These are phyloP conservation scores for Ceraceosorus guamensis DNA, from an alignment of 1,284 basidiomycete genomes.

Conservation along the genomic window DNA sequence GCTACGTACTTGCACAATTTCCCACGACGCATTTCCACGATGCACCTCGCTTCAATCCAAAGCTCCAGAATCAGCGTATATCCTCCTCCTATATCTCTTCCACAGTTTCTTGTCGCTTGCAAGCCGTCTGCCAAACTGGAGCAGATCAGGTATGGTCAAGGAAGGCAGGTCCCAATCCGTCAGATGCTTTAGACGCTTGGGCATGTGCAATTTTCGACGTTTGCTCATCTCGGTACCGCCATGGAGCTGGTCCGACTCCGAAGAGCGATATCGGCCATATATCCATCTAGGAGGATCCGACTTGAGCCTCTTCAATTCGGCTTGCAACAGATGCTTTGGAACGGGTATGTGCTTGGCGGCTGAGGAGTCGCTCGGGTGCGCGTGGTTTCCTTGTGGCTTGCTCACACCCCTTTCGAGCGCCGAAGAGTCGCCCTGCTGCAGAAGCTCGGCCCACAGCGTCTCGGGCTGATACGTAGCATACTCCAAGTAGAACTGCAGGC, in stretches of 20 bases:
- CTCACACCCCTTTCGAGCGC: neutral
- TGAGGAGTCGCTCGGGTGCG: neutral
- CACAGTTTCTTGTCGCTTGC: constrained; percentile 61
- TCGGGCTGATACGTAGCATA: constrained; percentile 38
- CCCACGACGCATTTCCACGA: too few relatives aligned
- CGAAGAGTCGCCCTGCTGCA: neutral
- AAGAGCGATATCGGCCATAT: neutral
- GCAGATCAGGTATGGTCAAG: constrained; percentile 72
- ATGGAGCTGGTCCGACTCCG: neutral
- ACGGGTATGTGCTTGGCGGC: constrained; percentile 45
- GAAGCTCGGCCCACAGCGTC: constrained; percentile 37
- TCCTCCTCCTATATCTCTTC: constrained; percentile 60
- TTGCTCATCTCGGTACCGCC: neutral
- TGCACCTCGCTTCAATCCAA: too few relatives aligned
- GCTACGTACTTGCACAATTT: too few relatives aligned
- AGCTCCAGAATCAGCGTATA: constrained; percentile 52
- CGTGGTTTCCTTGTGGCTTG: too few relatives aligned
- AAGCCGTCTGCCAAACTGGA: constrained; percentile 62
- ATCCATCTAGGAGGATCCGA: neutral
- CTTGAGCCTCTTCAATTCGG: constrained; percentile 48
- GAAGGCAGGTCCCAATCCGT: constrained; percentile 64
- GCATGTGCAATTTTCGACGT: constrained; percentile 12
- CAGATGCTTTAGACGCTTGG: constrained; percentile 54
- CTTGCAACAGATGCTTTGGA: constrained; percentile 62
- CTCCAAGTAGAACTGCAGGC: constrained; percentile 31